Evolutionary conservation across 257 asterid genomes (phyloP).

Genomic region (Nicotiana paniculata): DNA sequence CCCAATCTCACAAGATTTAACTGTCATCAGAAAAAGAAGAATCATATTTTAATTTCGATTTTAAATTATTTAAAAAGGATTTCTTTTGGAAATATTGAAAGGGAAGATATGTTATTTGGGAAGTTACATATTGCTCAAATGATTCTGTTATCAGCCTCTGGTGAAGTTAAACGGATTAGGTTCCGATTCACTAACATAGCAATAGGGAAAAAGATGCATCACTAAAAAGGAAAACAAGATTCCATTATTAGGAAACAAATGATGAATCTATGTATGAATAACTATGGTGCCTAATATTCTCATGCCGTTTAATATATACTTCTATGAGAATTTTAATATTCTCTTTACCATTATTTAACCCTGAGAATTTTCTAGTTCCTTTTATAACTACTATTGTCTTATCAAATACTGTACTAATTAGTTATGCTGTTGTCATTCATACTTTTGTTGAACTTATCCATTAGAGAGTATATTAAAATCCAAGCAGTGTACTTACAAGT

Average conservation of each 20-base stretch:
- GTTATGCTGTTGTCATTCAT: background rate
- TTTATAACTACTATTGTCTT: background rate
- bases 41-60: background rate
- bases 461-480: background rate
- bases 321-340: background rate
- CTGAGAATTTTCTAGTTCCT: background rate
- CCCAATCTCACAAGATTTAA: slow-evolving; percentile 3
- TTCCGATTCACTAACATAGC: background rate
- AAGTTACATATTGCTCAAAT: background rate
- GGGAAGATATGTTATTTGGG: background rate
- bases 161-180: background rate
- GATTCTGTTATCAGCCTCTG: background rate
- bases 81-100: background rate
- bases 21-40: background rate
- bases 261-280: background rate
- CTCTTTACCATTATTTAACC: background rate
- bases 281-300: slow-evolving; percentile 12
- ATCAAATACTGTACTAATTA: background rate
- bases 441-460: slow-evolving; percentile 1
- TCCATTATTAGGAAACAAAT: background rate
- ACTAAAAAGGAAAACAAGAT: background rate
- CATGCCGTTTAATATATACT: background rate
- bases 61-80: background rate
- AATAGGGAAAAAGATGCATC: background rate
- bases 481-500: background rate